Percentiles rank a stretch among this genome's conserved stretches.
Conservation (phyloP, 305 asterid species). For the Striga hermonthica region DNA sequence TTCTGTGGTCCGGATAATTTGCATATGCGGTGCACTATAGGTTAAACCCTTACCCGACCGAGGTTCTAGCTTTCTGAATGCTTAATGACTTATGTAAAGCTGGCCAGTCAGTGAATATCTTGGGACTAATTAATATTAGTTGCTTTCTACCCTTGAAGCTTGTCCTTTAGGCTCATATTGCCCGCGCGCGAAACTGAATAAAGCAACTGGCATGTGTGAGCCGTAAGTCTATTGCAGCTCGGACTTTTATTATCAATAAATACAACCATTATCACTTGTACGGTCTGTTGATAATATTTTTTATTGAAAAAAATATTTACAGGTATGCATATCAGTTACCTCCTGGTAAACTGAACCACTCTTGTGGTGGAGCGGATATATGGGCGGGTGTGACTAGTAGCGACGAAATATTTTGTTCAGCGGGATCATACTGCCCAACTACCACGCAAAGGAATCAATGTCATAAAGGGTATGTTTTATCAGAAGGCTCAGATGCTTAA, state of each 20-base stretch:
- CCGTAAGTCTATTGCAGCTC: conserved; percentile 70
- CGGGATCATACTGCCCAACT: conserved; percentile 90
- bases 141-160: conserved; percentile 49
- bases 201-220: conserved; percentile 67
- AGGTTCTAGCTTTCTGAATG: conserved; percentile 14
- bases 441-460: conserved; percentile 64
- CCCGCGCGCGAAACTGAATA: conserved; percentile 63
- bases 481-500: conserved; percentile 23
- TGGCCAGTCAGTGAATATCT: conserved; percentile 21
- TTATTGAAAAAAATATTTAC: conserved; percentile 36
- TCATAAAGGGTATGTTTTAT: conserved; percentile 59
- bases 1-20: conserved; percentile 14
- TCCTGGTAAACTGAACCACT: conserved; percentile 74
- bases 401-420: conserved; percentile 76
- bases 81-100: conserved; percentile 21
- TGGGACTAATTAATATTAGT: conserved; percentile 32
- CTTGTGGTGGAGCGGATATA: conserved; percentile 88
- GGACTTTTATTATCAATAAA: conserved; percentile 22
- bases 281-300: conserved; percentile 39
- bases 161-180: conserved; percentile 94
- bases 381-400: conserved; percentile 81
- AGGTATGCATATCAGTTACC: conserved; percentile 85
- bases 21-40: too few relatives aligned
- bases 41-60: conserved; percentile 7
- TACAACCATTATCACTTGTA: conserved; percentile 27